Base-by-base conservation (phyloP, 2,329 filamentous ascomycete species). In the Peltaster fructicola region DNA sequence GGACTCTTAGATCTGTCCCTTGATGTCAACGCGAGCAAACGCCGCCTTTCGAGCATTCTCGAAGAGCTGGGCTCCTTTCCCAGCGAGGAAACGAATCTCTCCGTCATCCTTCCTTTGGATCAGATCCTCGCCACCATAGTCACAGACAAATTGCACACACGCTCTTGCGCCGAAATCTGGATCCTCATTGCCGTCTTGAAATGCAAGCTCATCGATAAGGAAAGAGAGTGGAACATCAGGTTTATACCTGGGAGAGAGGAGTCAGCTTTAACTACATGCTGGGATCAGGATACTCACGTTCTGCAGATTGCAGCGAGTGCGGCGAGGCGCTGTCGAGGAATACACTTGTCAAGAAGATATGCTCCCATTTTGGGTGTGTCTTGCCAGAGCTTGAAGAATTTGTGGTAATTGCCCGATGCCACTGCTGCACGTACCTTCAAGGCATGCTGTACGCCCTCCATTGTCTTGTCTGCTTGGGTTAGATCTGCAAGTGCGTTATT, bases 301-400 rank as follows among this genome's bases (percentile, higher is more conserved):
- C 68, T 90, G 68, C 82, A 92, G 40, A 98, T 88, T 50, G 75
- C 80, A 51, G 81, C 75, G 47, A 98, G 59, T 37, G 88, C 88
- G 47, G 76, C 73, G 38, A 98, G 68, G 43, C 88, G 79, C 60
- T 98, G 85, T 47, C 88, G 74, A 44, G 73, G 73, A 50, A 95
- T 77, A 60, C 98, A 95, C 80, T 92, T 93, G 59, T 98, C 88
- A 79, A 98, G 91, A 25, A 98, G 68, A 55, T 95, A 95, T 41
- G 78, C 82, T 33, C 88, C 85, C 84, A 98, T 92, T 45, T 37
- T 38, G 8, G 24, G 82, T 13, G 84, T 84, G 49, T 85, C 75
- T 39, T 90, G 70, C 52, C 93, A 98, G 21, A 98, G 68, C 57
- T 80, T 78, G 67, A 98, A 95, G 55, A 98, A 95, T 51, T 71